Evolutionary conservation across 163 green algal species (phyloP).

Genomic region (Volvox carteri): DNA sequence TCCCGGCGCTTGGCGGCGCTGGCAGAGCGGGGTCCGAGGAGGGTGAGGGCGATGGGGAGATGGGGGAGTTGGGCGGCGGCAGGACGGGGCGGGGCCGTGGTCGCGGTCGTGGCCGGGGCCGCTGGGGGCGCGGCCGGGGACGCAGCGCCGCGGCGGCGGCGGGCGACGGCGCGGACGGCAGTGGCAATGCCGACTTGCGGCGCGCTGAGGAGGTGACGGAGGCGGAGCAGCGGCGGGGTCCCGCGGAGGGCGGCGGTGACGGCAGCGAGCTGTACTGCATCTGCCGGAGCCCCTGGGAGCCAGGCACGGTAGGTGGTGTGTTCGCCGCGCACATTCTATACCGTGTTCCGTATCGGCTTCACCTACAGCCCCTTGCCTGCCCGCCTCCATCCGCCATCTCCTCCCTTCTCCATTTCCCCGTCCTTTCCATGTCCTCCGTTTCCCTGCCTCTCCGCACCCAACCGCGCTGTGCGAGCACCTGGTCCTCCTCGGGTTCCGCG

Average conservation of each 20-base stretch:
- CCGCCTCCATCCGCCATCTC: too few species aligned
- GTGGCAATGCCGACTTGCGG: neutral
- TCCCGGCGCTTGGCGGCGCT: neutral
- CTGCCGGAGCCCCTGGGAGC: neutral
- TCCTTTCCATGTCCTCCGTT: too few species aligned
- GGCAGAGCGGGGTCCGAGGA: neutral
- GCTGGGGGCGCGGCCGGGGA: neutral
- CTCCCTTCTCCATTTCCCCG: too few species aligned
- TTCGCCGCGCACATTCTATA: too few species aligned
- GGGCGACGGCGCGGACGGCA: neutral
- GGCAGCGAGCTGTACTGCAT: conserved; percentile 31
- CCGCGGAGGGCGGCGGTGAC: neutral
- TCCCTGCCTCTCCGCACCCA: too few species aligned
- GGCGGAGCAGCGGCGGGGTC: neutral
- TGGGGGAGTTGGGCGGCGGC: neutral
- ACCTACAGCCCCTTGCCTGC: too few species aligned
- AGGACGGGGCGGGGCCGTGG: neutral
- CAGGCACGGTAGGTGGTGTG: neutral
- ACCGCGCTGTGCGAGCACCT: too few species aligned
- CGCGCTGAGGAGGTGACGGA: conserved; percentile 6
- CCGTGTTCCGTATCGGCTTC: too few species aligned
- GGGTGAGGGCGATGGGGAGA: conserved; percentile 10
- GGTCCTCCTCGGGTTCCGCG: too few species aligned
- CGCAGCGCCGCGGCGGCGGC: neutral
- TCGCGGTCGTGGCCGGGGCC: neutral